phyloP scores from a whole-genome alignment of 805 yeast genomes.

The Phaffomyces thermotolerans region DNA sequence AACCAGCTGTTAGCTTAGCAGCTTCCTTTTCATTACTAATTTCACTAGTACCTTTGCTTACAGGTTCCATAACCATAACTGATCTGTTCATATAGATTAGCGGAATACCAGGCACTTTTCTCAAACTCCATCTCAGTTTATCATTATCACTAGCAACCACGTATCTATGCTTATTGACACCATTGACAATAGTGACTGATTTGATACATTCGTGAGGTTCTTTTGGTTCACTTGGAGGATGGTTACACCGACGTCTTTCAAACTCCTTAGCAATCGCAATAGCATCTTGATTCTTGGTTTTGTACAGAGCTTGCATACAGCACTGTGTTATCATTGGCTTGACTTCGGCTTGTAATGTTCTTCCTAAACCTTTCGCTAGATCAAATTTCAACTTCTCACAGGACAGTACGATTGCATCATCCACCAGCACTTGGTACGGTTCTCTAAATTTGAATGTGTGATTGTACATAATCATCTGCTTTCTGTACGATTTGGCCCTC shows the following conservation, averaged over 20 bases:
- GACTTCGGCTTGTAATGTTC: constrained; percentile 78
- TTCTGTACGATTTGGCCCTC: constrained; percentile 88
- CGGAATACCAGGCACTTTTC: constrained; percentile 86
- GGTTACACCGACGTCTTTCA: constrained; percentile 92
- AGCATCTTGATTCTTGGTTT: constrained; percentile 62
- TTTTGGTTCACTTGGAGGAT: constrained; percentile 53
- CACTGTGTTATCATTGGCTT: constrained; percentile 95
- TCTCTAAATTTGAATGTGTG: constrained; percentile 88
- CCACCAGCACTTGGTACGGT: constrained; percentile 87
- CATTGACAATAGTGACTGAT: constrained; percentile 61
- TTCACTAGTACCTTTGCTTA: constrained; percentile 60
- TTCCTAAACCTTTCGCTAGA: constrained; percentile 67
- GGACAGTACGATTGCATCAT: constrained; percentile 65
- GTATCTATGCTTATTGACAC: constrained; percentile 84
- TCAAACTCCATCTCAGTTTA: constrained; percentile 52
- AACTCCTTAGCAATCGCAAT: constrained; percentile 73
- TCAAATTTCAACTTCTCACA: constrained; percentile 66
- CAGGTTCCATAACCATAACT: constrained; percentile 94
- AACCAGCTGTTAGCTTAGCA: constrained; percentile 66
- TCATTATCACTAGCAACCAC: constrained; percentile 80
- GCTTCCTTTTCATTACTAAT: constrained; percentile 48
- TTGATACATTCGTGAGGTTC: constrained; percentile 71
- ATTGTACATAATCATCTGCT: constrained; percentile 79
- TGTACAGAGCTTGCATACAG: constrained; percentile 80
- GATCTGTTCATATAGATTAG: constrained; percentile 79